Conservation (phyloP, 75 land plant species). For the Pinus taeda region DNA sequence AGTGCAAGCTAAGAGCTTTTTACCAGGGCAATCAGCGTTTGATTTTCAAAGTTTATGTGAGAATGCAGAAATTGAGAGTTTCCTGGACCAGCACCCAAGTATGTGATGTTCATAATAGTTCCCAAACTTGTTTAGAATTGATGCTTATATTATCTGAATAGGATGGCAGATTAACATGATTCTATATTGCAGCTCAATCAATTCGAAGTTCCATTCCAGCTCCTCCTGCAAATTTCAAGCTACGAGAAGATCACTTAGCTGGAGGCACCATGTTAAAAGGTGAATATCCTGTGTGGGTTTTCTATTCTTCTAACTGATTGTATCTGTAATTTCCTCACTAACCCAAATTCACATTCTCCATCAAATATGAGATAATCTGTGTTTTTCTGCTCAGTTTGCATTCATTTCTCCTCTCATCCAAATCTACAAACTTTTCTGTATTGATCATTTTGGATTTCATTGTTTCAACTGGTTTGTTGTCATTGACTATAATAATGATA, state of each 20-base stretch:
- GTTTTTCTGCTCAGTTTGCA: neutral
- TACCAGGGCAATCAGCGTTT: neutral
- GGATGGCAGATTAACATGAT: slow-evolving; percentile 50
- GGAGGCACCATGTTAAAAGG: slow-evolving; percentile 6
- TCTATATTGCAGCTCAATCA: slow-evolving; percentile 51
- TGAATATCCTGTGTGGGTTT: slow-evolving; percentile 1
- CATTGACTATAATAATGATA: neutral
- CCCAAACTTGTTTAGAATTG: slow-evolving; percentile 6
- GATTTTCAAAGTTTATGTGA: slow-evolving; percentile 1
- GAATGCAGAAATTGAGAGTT: neutral
- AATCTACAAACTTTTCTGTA: neutral
- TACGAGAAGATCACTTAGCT: slow-evolving; percentile 1
- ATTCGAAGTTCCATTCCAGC: slow-evolving; percentile 76
- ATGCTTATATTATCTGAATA: neutral
- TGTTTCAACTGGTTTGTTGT: slow-evolving; percentile 22
- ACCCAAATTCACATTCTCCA: too few relatives aligned
- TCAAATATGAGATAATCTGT: neutral
- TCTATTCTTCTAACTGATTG: neutral
- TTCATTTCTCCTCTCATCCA: neutral
- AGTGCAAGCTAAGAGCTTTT: slow-evolving; percentile 46
- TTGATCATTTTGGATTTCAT: neutral
- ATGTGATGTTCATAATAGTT: neutral
- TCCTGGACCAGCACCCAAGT: neutral
- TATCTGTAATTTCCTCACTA: too few relatives aligned
- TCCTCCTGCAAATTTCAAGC: slow-evolving; percentile 76